Evolutionary conservation across 164 flowering plant genomes (phyloP).

Genomic region (Aristolochia contorta): DNA sequence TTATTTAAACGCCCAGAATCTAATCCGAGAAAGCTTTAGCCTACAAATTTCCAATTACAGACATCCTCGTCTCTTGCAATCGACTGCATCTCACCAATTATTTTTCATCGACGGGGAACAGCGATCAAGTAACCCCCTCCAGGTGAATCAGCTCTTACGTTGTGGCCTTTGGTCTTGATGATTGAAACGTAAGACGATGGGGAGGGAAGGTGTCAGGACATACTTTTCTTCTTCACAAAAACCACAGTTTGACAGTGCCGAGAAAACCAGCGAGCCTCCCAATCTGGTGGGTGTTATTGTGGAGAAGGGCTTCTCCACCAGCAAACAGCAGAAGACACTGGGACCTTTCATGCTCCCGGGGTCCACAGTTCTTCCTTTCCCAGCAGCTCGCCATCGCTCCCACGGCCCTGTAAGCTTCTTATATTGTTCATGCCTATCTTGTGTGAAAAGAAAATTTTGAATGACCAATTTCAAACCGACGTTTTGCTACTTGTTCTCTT

Average conservation of each 20-base stretch:
- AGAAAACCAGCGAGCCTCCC: conserved; percentile 18
- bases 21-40: too few species aligned
- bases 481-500: not conserved
- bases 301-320: conserved; percentile 57
- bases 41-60: too few species aligned
- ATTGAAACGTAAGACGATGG: not conserved
- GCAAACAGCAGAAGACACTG: not conserved
- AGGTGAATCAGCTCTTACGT: too few species aligned
- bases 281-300: conserved; percentile 52
- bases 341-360: conserved; percentile 37
- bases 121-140: too few species aligned
- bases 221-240: not conserved
- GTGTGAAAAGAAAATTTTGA: not conserved
- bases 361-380: conserved; percentile 78
- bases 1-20: too few species aligned
- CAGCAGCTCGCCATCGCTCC: conserved; percentile 94
- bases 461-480: not conserved
- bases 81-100: too few species aligned
- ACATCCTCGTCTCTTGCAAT: too few species aligned
- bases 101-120: too few species aligned
- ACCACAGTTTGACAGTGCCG: not conserved
- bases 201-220: too few species aligned
- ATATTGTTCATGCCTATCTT: too few species aligned
- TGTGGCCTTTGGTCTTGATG: too few species aligned
- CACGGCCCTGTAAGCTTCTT: conserved; percentile 68